phyloP scores from a whole-genome alignment of 768 basidiomycete species.

The Phaffia australis region DNA sequence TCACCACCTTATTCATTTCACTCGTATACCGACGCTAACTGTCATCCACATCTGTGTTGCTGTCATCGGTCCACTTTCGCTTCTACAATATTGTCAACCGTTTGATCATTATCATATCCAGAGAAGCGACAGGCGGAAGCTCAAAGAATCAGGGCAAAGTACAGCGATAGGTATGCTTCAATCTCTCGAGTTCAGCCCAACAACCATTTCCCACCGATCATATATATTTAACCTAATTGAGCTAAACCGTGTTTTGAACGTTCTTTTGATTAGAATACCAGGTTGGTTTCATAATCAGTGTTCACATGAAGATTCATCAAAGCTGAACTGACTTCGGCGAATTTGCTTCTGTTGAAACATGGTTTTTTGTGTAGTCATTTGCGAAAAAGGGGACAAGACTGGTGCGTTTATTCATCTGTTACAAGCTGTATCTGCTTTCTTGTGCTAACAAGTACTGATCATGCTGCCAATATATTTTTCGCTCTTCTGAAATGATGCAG shows the following conservation, averaged over 20 bases:
- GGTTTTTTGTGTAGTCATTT: conserved; percentile 54
- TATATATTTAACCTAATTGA: background rate
- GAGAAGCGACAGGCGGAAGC: conserved; percentile 99
- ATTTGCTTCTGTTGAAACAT: background rate
- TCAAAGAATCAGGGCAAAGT: conserved; percentile 96
- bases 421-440: background rate
- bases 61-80: background rate
- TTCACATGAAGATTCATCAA: background rate
- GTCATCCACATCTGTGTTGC: background rate
- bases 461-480: background rate
- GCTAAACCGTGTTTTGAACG: background rate
- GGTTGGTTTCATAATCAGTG: conserved; percentile 10
- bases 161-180: conserved; percentile 48
- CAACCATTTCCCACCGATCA: background rate
- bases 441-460: background rate
- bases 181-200: background rate
- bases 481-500: conserved; percentile 33
- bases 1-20: background rate
- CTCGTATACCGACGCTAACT: background rate
- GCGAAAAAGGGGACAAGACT: conserved; percentile 96
- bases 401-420: background rate
- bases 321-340: conserved; percentile 10
- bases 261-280: conserved; percentile 13
- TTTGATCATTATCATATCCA: conserved; percentile 36
- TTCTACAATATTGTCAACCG: no score